Evolutionary conservation across 192 early-diverging fungal species (phyloP).

Genomic region (Entomortierella beljakovae): DNA sequence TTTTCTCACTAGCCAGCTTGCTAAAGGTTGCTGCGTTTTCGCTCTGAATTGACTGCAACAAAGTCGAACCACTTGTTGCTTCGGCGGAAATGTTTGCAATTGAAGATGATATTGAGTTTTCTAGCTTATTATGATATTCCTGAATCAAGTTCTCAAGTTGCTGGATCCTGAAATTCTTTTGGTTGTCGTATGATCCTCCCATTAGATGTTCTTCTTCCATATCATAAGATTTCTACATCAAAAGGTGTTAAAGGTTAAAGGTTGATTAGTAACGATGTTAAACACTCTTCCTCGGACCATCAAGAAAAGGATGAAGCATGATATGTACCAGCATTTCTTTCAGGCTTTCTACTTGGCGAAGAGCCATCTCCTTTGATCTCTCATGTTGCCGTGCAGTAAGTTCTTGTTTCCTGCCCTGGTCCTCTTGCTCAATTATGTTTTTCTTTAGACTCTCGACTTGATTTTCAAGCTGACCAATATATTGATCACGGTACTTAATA

Average conservation of each 20-base stretch:
- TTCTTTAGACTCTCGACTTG: conserved; percentile 55
- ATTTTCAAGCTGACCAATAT: conserved; percentile 53
- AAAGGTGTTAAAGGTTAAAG: background rate
- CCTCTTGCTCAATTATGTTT: conserved; percentile 58
- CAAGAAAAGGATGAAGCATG: background rate
- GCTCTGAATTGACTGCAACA: conserved; percentile 21
- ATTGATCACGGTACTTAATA: conserved; percentile 39
- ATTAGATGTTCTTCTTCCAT: conserved; percentile 61
- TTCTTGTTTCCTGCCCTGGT: conserved; percentile 53
- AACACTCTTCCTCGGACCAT: background rate
- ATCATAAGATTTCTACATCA: conserved; percentile 61
- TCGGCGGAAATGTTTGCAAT: background rate
- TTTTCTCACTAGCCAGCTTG: conserved; percentile 22
- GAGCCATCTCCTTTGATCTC: conserved; percentile 62
- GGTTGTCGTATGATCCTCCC: conserved; percentile 65
- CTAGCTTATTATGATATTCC: conserved; percentile 61
- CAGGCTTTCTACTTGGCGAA: conserved; percentile 71
- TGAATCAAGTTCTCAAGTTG: conserved; percentile 73
- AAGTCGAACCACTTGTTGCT: background rate
- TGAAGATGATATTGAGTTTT: background rate
- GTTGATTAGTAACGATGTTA: background rate
- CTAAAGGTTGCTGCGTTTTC: conserved; percentile 1
- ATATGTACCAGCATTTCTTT: conserved; percentile 70
- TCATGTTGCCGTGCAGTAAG: conserved; percentile 52
- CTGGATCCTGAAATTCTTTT: conserved; percentile 68